Evolutionary conservation across 2,329 filamentous ascomycete species (phyloP).

Genomic region (Epicoccum nigrum): DNA sequence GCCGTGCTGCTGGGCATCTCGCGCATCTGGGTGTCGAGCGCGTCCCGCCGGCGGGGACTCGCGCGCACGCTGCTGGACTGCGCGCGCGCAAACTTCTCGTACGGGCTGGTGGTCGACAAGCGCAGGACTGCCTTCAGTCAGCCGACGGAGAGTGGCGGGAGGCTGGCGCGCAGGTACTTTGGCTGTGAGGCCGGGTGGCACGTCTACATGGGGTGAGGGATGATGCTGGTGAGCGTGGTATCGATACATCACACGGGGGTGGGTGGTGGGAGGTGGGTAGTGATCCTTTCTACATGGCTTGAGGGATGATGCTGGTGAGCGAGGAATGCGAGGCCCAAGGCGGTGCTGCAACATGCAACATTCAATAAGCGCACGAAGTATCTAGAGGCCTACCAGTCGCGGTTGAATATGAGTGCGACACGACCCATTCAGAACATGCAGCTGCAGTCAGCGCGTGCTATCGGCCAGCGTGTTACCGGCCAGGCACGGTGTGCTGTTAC

Average conservation of each 20-base stretch:
- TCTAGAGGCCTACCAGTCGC: neutral
- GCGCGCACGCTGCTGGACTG: slow-evolving; percentile 64
- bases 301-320: no score
- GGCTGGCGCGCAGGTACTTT: slow-evolving; percentile 64
- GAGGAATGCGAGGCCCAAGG: no score
- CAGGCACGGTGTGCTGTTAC: slow-evolving; percentile 9
- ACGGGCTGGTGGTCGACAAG: slow-evolving; percentile 61
- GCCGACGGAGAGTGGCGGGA: slow-evolving; percentile 66
- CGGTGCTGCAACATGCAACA: neutral
- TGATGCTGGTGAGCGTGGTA: no score
- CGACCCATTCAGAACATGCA: neutral
- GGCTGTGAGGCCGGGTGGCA: slow-evolving; percentile 62
- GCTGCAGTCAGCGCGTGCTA: slow-evolving; percentile 1
- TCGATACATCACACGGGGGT: no score
- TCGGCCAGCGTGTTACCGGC: slow-evolving; percentile 6
- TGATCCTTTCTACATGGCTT: no score
- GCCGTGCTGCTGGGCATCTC: slow-evolving; percentile 67
- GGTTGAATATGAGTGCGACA: neutral
- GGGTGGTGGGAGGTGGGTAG: no score
- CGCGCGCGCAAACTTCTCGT: slow-evolving; percentile 61
- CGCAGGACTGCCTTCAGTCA: slow-evolving; percentile 67
- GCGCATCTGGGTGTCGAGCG: slow-evolving; percentile 68
- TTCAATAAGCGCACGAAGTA: slow-evolving; percentile 11
- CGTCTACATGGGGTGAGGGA: slow-evolving; percentile 66
- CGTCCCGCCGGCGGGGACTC: slow-evolving; percentile 62